Evolutionary conservation across 2,329 filamentous ascomycete genomes (phyloP).

Genomic region (Colletotrichum incanum): DNA sequence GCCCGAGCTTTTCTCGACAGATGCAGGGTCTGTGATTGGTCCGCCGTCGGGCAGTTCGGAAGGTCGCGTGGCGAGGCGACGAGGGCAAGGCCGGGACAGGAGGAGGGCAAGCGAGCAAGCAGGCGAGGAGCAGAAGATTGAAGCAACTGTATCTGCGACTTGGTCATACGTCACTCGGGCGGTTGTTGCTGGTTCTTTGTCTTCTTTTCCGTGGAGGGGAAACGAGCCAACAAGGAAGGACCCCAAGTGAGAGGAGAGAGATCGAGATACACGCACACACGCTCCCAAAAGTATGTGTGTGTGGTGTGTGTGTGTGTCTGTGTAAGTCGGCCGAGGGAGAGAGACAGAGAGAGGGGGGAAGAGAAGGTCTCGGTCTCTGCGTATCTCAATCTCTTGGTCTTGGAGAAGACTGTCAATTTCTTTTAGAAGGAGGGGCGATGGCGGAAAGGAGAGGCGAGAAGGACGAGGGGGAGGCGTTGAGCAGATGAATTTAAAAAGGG

Average conservation of each 20-base stretch:
- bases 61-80: conserved; percentile 9
- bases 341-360: neutral
- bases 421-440: neutral
- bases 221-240: neutral
- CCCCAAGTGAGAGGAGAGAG: neutral
- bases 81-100: neutral
- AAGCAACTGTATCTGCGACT: conserved; percentile 2
- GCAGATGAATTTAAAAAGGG: conserved; percentile 31
- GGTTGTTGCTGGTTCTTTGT: conserved; percentile 7
- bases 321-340: neutral
- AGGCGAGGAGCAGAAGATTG: conserved; percentile 1
- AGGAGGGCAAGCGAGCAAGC: neutral
- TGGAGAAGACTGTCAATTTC: neutral
- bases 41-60: conserved; percentile 15
- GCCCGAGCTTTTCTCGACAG: conserved; percentile 20
- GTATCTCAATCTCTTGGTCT: neutral
- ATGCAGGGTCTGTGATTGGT: conserved; percentile 30
- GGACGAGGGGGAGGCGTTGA: conserved; percentile 21
- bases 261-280: conserved; percentile 7
- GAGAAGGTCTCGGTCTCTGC: neutral
- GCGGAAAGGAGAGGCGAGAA: conserved; percentile 5
- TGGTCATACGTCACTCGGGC: conserved; percentile 22
- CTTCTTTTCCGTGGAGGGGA: neutral
- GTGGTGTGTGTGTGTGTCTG: neutral
- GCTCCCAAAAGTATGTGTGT: conserved; percentile 5